Base-by-base conservation (phyloP, 1,139 yeast species). In the Pichia sp. region DNA sequence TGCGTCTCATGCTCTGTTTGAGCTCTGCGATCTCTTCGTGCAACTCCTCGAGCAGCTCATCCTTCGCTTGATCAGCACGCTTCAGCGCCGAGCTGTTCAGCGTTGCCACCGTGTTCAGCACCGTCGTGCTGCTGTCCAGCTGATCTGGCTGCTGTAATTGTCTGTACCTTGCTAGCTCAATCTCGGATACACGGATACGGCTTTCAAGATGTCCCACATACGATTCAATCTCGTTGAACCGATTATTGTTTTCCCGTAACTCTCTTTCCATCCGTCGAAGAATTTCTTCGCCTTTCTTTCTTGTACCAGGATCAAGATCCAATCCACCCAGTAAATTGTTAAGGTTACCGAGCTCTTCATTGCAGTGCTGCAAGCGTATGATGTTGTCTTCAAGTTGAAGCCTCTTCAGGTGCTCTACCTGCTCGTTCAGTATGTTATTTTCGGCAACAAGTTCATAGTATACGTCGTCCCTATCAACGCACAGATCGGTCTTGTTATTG, bases 11-110 rank as follows among this genome's bases (percentile, higher is more conserved):
- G 51, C 79, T 75, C 57, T 81, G 86, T 63, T 79, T 79, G 62
- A 90, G 73, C 55, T 84, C 89, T 50, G 73, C 67, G 10, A 90
- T 81, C 66, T 88, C 95, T 52, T 83, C 90, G 58, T 80, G 85
- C 61, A 86, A 85, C 44, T 84, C 90, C 56, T 75, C 76, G 56
- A 85, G 61, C 1, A 54, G 5, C 34, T 65, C 61, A 19, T 66
- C 64, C 43, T 67, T 59, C 4, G 52, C 49, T 4, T 51, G 42
- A 5, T 36, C 19, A 13, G 45, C 26, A 5, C 15, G 32, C 38
- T 45, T 49, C 13, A 40, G 23, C 4, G 45, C 50, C 29, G 16
- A 11, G 30, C 16, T 34, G 8, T 47, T 23, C 6, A 30, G 36
- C 15, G 10, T 41, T 10, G 26, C 38, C 6, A 19, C 50, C 61